These are phyloP conservation scores for Physcomitrium patens DNA, from an alignment of 225 moss, liverwort and hornwort species.

Conservation along the genomic window DNA sequence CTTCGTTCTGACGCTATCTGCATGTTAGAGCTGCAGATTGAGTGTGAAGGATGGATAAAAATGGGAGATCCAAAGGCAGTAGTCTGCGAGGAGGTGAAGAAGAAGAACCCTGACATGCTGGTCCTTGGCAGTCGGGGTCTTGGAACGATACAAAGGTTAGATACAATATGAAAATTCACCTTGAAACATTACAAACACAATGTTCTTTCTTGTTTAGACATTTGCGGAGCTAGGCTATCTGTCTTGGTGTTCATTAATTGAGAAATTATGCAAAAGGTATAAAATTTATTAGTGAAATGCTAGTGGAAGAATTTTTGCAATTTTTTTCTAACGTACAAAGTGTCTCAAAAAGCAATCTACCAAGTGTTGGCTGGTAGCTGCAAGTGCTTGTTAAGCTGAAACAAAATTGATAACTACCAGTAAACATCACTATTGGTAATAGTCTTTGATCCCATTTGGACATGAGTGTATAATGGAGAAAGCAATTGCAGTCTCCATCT, in stretches of 20 bases:
- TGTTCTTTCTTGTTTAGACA: neutral
- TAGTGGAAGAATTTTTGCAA: neutral
- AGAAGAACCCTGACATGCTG: conserved; percentile 52
- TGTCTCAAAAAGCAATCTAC: neutral
- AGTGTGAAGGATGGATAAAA: conserved; percentile 56
- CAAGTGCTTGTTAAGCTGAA: neutral
- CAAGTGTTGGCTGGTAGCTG: neutral
- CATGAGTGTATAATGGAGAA: too few species aligned
- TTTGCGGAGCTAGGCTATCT: neutral
- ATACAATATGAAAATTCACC: neutral
- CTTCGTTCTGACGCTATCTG: neutral
- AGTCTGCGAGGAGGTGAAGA: conserved; percentile 46
- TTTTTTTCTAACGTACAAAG: neutral
- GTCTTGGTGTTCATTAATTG: neutral
- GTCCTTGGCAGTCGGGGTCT: conserved; percentile 66
- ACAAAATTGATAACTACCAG: neutral
- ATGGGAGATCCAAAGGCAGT: conserved; percentile 59
- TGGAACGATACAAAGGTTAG: conserved; percentile 53
- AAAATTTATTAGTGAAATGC: neutral
- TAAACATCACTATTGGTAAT: neutral
- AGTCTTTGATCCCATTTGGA: too few species aligned
- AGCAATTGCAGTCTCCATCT: too few species aligned
- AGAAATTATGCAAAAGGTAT: neutral
- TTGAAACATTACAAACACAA: neutral
- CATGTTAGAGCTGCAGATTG: conserved; percentile 37